Evolutionary conservation across 768 basidiomycete species (phyloP).

Genomic region (Boletus subparvulus): DNA sequence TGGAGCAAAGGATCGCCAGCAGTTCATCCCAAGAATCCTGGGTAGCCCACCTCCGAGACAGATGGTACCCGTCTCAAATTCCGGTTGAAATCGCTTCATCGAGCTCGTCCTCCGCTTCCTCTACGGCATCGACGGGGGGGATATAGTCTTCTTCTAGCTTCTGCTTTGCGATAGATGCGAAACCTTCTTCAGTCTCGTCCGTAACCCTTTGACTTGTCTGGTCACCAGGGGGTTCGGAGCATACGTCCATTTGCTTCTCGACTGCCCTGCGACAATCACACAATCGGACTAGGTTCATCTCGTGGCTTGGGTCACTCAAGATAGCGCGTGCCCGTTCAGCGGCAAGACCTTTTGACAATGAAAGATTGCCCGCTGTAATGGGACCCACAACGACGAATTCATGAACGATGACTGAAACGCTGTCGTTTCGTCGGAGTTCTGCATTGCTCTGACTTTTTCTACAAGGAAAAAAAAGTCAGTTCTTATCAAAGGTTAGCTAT

Average conservation of each 20-base stretch:
- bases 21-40: constrained; percentile 31
- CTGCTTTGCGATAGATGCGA: constrained; percentile 42
- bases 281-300: constrained; percentile 42
- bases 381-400: constrained; percentile 57
- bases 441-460: constrained; percentile 47
- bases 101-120: constrained; percentile 19
- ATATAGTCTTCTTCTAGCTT: constrained; percentile 29
- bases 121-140: constrained; percentile 10
- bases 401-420: constrained; percentile 60
- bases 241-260: constrained; percentile 14
- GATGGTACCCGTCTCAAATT: constrained; percentile 7
- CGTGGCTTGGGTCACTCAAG: constrained; percentile 47
- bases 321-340: constrained; percentile 59
- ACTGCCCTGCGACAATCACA: constrained; percentile 40
- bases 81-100: constrained; percentile 14
- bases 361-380: constrained; percentile 53
- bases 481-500: neutral
- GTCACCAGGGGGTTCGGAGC: constrained; percentile 18
- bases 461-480: neutral
- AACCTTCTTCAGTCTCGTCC: constrained; percentile 52
- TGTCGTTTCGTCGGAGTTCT: constrained; percentile 46
- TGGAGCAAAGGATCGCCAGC: constrained; percentile 33
- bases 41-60: constrained; percentile 5
- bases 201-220: constrained; percentile 26
- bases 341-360: constrained; percentile 66